These are phyloP conservation scores for Hypoxylon subgilvum DNA, from an alignment of 495 filamentous ascomycete species.

Conservation along the genomic window DNA sequence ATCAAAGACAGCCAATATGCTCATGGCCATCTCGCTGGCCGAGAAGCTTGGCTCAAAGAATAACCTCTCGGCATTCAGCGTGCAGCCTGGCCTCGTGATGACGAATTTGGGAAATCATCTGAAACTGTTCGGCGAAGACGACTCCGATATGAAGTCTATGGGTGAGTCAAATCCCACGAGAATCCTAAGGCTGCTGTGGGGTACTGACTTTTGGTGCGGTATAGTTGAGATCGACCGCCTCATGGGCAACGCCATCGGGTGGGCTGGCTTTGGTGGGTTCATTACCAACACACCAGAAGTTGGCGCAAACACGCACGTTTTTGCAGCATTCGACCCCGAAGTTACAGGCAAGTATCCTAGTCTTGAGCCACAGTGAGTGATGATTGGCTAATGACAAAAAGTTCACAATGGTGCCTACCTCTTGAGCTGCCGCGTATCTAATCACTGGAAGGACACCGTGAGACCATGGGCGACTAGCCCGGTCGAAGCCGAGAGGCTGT, in stretches of 20 bases:
- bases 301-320: slow-evolving; percentile 54
- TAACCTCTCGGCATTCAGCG: slow-evolving; percentile 43
- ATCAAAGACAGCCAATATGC: slow-evolving; percentile 52
- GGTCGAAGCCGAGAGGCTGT: slow-evolving; percentile 53
- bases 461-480: slow-evolving; percentile 44
- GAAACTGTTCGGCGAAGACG: slow-evolving; percentile 33
- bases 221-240: slow-evolving; percentile 16
- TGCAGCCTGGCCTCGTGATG: slow-evolving; percentile 52
- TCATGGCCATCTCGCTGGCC: slow-evolving; percentile 53
- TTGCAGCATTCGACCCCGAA: slow-evolving; percentile 53
- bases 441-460: slow-evolving; percentile 43
- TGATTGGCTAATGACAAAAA: slow-evolving; percentile 4
- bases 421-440: slow-evolving; percentile 45
- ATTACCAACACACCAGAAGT: slow-evolving; percentile 33
- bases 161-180: slow-evolving; percentile 29
- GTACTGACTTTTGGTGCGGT: not conserved
- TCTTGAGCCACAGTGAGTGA: not conserved
- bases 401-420: slow-evolving; percentile 50
- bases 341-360: slow-evolving; percentile 37
- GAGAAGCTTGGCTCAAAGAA: slow-evolving; percentile 32
- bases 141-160: slow-evolving; percentile 16
- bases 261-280: slow-evolving; percentile 2
- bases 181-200: not conserved
- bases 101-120: slow-evolving; percentile 41
- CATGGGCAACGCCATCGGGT: slow-evolving; percentile 8